phyloP scores from a whole-genome alignment of 2,329 filamentous ascomycete genomes.

The Alternaria sp. region DNA sequence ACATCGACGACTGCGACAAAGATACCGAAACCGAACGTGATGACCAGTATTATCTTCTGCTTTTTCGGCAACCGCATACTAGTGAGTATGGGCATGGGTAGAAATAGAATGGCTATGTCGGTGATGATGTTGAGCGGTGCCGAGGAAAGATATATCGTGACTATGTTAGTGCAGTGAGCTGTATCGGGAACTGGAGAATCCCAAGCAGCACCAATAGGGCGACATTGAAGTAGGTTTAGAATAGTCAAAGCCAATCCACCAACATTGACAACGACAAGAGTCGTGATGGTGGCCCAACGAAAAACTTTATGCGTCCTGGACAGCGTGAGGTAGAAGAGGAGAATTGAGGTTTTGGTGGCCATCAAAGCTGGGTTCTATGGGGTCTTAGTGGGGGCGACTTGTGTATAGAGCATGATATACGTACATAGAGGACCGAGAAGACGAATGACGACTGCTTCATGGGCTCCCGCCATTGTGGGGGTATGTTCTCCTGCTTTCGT shows the following conservation, averaged over 20 bases:
- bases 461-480: slow-evolving; percentile 56
- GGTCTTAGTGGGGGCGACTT: slow-evolving; percentile 25
- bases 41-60: slow-evolving; percentile 86
- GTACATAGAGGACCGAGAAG: slow-evolving; percentile 68
- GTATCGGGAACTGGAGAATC: slow-evolving; percentile 54
- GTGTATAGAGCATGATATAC: slow-evolving; percentile 27
- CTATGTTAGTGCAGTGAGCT: slow-evolving; percentile 67
- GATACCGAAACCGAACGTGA: slow-evolving; percentile 86
- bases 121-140: slow-evolving; percentile 93
- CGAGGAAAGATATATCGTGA: slow-evolving; percentile 74
- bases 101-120: slow-evolving; percentile 84
- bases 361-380: slow-evolving; percentile 85
- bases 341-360: slow-evolving; percentile 91
- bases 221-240: slow-evolving; percentile 88
- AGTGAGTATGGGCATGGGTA: slow-evolving; percentile 83
- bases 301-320: slow-evolving; percentile 81
- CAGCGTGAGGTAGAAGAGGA: slow-evolving; percentile 87
- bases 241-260: slow-evolving; percentile 83
- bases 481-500: slow-evolving; percentile 70
- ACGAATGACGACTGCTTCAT: slow-evolving; percentile 68
- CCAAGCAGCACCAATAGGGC: slow-evolving; percentile 77
- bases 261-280: slow-evolving; percentile 78
- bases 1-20: slow-evolving; percentile 91
- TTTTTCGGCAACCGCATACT: slow-evolving; percentile 83
- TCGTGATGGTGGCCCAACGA: slow-evolving; percentile 81